Evolutionary conservation across 371 early-diverging fungal genomes (phyloP), one percentile per base, ranked within the genome.

Genomic region (Scutellospora calospora): DNA sequence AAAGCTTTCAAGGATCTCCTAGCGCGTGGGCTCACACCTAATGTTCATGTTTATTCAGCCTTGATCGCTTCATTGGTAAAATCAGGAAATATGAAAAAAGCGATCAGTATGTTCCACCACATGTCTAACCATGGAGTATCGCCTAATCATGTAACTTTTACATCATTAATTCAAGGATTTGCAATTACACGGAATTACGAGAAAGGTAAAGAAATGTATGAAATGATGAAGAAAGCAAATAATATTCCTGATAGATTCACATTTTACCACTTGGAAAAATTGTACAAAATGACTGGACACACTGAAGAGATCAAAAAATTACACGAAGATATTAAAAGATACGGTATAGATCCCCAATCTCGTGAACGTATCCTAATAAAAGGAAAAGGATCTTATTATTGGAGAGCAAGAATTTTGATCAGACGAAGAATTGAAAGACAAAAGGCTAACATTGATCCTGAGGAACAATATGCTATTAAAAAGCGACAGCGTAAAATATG

Each of bases 91-190:
- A 14, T 16, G 6, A 25, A 71, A 18, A 22, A 29, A 25, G 71
- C 71, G 25, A 71, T 71, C 27, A 4, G 12, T 25, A 71, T 71
- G 3, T 27, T 71, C 45, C 20, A 27, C 3, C 51, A 71, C 22
- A 71, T 71, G 71, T 18, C 25, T 16, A 71, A 22, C 3, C 49
- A 71, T 6, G 35, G 35, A 1, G 51, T 71, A 11, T 16, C 29
- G 16, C 52, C 49, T 52, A 51, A 71, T 27, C 18, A 27, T 49
- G 22, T 71, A 18, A 41, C 51, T 27, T 71, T 71, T 45, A 71
- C 71, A 14, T 8, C 51, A 51, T 71, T 71, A 49, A 71, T 71
- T 49, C 71, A 71, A 71, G 49, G 71, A 49, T 51, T 71, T 29
- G 51, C 14, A 6, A 71, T 49, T 41, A 27, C 49, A 18, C 41